Conservation (phyloP, 495 filamentous ascomycete genomes). For the Lichina pygmaea region DNA sequence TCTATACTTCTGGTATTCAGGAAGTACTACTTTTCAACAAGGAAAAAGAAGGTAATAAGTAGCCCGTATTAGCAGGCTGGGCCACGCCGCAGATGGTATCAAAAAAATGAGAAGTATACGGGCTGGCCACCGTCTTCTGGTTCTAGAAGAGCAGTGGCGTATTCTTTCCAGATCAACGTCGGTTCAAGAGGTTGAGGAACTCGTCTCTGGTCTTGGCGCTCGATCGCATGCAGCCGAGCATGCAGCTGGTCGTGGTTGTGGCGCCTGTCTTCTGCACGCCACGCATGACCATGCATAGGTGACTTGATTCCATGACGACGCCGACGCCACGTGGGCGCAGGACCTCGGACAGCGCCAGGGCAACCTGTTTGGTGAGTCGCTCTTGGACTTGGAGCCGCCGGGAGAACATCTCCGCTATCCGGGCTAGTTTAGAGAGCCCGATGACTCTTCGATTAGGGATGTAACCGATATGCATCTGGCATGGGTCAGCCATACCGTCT, state of each 20-base stretch:
- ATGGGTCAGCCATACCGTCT: conserved; percentile 2
- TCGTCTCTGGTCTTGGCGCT: conserved; percentile 86
- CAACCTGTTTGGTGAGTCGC: conserved; percentile 83
- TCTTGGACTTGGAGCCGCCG: conserved; percentile 86
- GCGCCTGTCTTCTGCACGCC: conserved; percentile 75
- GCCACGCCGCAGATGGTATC: no score
- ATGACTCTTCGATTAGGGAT: conserved; percentile 70
- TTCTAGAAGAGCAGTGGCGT: no score
- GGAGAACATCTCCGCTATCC: conserved; percentile 93
- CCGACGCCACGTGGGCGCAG: conserved; percentile 85
- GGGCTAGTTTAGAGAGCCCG: conserved; percentile 81
- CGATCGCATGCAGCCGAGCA: conserved; percentile 77
- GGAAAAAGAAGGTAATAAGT: no score
- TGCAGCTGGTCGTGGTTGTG: conserved; percentile 82
- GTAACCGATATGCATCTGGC: conserved; percentile 92
- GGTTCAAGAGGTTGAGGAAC: conserved; percentile 61
- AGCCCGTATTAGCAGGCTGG: no score
- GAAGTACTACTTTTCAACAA: no score
- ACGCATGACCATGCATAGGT: conserved; percentile 97
- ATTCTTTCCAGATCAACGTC: conserved; percentile 7
- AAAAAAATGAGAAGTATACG: no score
- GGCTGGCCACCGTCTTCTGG: no score
- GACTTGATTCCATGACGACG: conserved; percentile 89
- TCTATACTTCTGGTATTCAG: no score
- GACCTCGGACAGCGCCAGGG: conserved; percentile 75